phyloP scores from a whole-genome alignment of 495 filamentous ascomycete genomes.

The Podospora pseudopauciseta region DNA sequence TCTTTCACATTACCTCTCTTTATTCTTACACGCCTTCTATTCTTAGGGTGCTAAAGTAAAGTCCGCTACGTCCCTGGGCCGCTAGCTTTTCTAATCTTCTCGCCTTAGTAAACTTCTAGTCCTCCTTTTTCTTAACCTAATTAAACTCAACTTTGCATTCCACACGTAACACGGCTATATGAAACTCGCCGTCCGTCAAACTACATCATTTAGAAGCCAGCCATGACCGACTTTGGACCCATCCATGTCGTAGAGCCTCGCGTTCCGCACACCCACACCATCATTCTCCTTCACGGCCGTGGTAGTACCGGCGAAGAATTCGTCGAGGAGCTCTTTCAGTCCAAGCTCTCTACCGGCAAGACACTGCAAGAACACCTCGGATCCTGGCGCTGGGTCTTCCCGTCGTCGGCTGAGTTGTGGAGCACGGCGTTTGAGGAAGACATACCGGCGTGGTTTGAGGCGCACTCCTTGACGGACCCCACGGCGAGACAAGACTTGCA shows the following conservation, averaged over 20 bases:
- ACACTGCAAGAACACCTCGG: slow-evolving; percentile 25
- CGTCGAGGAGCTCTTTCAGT: slow-evolving; percentile 44
- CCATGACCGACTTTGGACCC: slow-evolving; percentile 10
- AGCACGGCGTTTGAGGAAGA: slow-evolving; percentile 32
- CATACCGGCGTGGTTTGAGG: slow-evolving; percentile 44
- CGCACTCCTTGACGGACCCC: slow-evolving; percentile 14
- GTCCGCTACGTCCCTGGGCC: too few relatives aligned
- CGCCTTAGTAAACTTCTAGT: too few relatives aligned
- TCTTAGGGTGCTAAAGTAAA: too few relatives aligned
- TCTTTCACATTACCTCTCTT: too few relatives aligned
- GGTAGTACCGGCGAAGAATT: slow-evolving; percentile 52
- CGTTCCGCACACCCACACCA: slow-evolving; percentile 46
- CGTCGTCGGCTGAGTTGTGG: slow-evolving; percentile 38
- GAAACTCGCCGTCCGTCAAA: not conserved
- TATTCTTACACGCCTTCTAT: too few relatives aligned
- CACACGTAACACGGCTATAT: not conserved
- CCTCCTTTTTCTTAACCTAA: too few relatives aligned
- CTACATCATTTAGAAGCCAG: not conserved
- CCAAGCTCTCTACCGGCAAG: slow-evolving; percentile 17
- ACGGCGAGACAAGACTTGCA: slow-evolving; percentile 37
- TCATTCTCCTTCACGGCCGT: slow-evolving; percentile 55
- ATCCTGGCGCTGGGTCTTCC: slow-evolving; percentile 38
- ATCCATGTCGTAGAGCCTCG: slow-evolving; percentile 27
- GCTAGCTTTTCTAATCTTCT: too few relatives aligned
- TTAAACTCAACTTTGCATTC: too few relatives aligned